Evolutionary conservation across 2,329 filamentous ascomycete genomes (phyloP).

Genomic region (Paecilomyces niveus): DNA sequence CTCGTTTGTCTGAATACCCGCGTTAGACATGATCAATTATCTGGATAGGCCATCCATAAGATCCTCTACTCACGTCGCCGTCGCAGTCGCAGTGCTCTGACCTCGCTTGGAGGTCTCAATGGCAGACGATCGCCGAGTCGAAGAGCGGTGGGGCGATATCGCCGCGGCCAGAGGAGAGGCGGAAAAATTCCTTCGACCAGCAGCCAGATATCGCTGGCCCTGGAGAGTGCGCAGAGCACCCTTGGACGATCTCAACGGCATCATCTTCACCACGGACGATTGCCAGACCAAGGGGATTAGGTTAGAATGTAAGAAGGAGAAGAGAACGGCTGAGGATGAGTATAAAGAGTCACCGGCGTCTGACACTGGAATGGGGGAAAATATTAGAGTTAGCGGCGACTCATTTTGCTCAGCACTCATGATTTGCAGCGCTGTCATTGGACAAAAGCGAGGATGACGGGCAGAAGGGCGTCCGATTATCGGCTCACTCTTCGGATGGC

Average conservation of each 20-base stretch:
- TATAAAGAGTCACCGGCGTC: slow-evolving; percentile 17
- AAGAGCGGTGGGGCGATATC: slow-evolving; percentile 40
- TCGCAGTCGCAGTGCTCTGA: slow-evolving; percentile 43
- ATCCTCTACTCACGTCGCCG: slow-evolving; percentile 48
- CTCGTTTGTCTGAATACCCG: slow-evolving; percentile 43
- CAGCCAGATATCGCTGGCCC: slow-evolving; percentile 32
- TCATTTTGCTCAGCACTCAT: not conserved
- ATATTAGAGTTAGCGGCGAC: not conserved
- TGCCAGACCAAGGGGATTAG: slow-evolving; percentile 20
- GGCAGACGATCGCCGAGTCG: slow-evolving; percentile 25
- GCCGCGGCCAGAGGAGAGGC: slow-evolving; percentile 38
- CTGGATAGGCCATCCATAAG: too few relatives aligned
- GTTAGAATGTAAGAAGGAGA: slow-evolving; percentile 8
- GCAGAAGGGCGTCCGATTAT: slow-evolving; percentile 4
- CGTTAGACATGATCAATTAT: not conserved
- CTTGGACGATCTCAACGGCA: slow-evolving; percentile 44
- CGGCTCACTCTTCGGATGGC: not conserved
- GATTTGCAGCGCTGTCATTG: not conserved
- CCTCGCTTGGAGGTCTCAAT: slow-evolving; percentile 30
- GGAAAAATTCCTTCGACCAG: slow-evolving; percentile 36
- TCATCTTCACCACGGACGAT: slow-evolving; percentile 36
- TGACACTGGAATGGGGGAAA: slow-evolving; percentile 15
- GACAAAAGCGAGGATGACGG: not conserved
- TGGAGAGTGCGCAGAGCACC: slow-evolving; percentile 42
- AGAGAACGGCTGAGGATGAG: slow-evolving; percentile 5